Evolutionary conservation across 2,329 filamentous ascomycete genomes (phyloP), one percentile per base, ranked within the genome.

Genomic region (Aspergillus tamarii): DNA sequence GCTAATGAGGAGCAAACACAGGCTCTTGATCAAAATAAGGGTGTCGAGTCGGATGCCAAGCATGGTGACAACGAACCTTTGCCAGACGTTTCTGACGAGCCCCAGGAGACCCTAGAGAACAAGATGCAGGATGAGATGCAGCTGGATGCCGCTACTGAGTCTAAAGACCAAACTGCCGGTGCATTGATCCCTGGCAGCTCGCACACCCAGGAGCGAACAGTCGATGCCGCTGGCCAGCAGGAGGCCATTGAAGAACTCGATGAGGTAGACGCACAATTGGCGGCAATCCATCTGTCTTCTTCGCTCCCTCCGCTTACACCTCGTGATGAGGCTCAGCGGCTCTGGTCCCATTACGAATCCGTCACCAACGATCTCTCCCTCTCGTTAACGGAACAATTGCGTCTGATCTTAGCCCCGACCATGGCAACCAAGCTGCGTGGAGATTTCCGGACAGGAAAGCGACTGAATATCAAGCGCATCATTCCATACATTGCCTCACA

Each of bases 381-480:
- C 62, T 90, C 93, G 1, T 84, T 99, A 16, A 97, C 94, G 1
- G 95, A 97, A 68, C 95, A 98, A 74, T 89, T 99, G 21, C 93
- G 95, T 30, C 88, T 99, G 16, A 98, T 99, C 72, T 89, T 99
- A 45, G 92, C 92, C 0, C 95, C 96, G 0, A 98, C 94, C 0
- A 89, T 96, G 59, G 94, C 94, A 1, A 98, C 95, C 43, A 99
- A 98, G 75, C 91, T 99, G 66, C 94, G 94, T 2, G 95, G 95
- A 50, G 93, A 96, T 70, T 98, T 96, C 86, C 92, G 95, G 70
- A 99, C 95, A 0, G 95, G 95, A 67, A 99, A 99, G 78, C 91
- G 95, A 0, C 92, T 99, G 72, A 99, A 98, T 80, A 97, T 99
- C 83, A 98, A 98, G 81, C 93, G 94, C 70, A 99, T 99, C 80